These are phyloP conservation scores for Neurospora tetrasperma DNA, from an alignment of 495 filamentous ascomycete species.

Conservation along the genomic window DNA sequence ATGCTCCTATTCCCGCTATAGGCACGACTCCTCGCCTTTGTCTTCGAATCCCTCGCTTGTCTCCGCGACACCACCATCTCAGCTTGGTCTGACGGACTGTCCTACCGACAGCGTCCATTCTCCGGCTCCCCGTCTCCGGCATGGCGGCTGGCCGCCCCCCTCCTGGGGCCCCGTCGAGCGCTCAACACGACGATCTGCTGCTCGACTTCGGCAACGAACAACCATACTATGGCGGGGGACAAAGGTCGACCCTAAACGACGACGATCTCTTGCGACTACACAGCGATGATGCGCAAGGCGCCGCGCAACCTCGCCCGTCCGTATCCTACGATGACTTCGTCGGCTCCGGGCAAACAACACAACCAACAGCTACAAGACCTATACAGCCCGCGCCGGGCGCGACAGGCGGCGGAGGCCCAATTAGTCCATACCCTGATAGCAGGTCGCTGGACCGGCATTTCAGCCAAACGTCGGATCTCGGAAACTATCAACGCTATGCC, in stretches of 20 bases:
- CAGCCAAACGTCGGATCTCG: constrained; percentile 74
- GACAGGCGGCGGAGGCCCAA: constrained; percentile 26
- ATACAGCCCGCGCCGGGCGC: constrained; percentile 24
- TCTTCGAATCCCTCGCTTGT: constrained; percentile 3
- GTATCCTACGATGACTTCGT: constrained; percentile 94
- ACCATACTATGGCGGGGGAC: constrained; percentile 61
- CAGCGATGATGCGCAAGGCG: constrained; percentile 50
- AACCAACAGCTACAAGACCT: neutral
- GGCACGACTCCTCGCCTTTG: neutral
- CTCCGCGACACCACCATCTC: constrained; percentile 7
- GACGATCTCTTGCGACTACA: constrained; percentile 63
- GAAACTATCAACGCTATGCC: constrained; percentile 86
- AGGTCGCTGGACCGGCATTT: constrained; percentile 42
- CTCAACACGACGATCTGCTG: constrained; percentile 53
- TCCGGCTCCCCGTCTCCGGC: constrained; percentile 21
- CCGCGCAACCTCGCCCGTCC: constrained; percentile 61
- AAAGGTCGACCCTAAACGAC: constrained; percentile 63
- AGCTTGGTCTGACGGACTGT: constrained; percentile 23
- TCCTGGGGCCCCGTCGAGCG: constrained; percentile 46
- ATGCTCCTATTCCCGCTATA: neutral
- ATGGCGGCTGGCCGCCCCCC: constrained; percentile 59
- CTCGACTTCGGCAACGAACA: constrained; percentile 65
- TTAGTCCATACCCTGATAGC: constrained; percentile 41
- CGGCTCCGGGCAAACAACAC: constrained; percentile 41
- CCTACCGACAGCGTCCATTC: neutral